These are phyloP conservation scores for Lasiosphaeris hirsuta DNA, from an alignment of 495 filamentous ascomycete species.

Conservation along the genomic window DNA sequence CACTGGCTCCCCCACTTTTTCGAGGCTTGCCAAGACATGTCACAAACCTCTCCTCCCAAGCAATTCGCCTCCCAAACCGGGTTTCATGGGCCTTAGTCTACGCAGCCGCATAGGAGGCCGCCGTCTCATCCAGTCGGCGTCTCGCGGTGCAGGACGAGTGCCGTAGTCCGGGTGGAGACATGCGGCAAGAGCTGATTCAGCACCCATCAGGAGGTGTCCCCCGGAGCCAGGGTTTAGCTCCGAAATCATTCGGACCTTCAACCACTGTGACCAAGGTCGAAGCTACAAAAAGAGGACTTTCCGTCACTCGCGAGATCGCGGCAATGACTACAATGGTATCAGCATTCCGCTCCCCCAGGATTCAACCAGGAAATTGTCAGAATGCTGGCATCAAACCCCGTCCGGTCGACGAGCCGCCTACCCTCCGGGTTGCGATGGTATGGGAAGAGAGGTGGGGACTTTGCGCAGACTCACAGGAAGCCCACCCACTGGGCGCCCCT, in stretches of 20 bases:
- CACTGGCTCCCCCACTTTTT: background rate
- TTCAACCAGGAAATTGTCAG: background rate
- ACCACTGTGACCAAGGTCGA: background rate
- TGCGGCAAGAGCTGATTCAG: conserved; percentile 15
- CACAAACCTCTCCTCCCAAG: background rate
- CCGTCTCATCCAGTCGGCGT: background rate
- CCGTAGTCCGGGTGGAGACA: conserved; percentile 7
- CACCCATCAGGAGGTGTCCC: conserved; percentile 9
- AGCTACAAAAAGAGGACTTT: conserved; percentile 5
- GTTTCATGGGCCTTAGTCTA: background rate
- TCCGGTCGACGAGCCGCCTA: conserved; percentile 26
- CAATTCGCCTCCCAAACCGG: background rate
- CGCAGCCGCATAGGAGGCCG: conserved; percentile 1
- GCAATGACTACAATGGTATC: too few species aligned
- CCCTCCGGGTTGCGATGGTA: conserved; percentile 24
- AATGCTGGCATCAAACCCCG: conserved; percentile 21
- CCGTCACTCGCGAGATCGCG: background rate
- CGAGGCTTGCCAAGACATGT: background rate
- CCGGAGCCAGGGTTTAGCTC: background rate
- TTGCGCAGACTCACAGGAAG: conserved; percentile 19
- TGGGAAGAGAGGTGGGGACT: conserved; percentile 24
- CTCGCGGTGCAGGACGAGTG: background rate
- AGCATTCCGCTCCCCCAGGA: background rate
- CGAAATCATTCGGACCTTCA: background rate
- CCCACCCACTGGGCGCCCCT: conserved; percentile 10